A percentile compares a stretch with the other conserved stretches of the same genome.
Evolutionary conservation across 805 yeast species (phyloP).

Genomic region (Pichia manshurica): DNA sequence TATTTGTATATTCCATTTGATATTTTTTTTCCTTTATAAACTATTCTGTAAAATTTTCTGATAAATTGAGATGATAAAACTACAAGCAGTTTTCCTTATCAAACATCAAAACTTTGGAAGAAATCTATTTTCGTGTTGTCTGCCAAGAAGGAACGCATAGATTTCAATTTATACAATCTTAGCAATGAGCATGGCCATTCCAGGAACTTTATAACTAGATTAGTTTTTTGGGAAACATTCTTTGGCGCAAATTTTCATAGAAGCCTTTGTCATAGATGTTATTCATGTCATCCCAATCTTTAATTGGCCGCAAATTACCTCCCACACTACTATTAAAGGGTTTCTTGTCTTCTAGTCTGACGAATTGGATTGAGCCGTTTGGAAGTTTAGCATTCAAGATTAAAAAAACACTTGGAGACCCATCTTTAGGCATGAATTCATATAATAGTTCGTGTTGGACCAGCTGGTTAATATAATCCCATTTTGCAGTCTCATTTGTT

Average conservation of each 20-base stretch:
- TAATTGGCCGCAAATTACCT: slow-evolving; percentile 11
- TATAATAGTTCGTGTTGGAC: slow-evolving; percentile 29
- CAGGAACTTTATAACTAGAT: no score
- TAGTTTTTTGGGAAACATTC: slow-evolving; percentile 25
- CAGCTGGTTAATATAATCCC: slow-evolving; percentile 45
- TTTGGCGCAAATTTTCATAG: slow-evolving; percentile 33
- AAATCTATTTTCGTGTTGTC: no score
- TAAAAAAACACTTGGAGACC: background rate
- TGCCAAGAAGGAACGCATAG: no score
- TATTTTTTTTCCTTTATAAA: background rate
- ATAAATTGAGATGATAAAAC: background rate
- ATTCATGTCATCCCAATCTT: slow-evolving; percentile 29
- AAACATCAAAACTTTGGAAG: no score
- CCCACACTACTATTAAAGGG: slow-evolving; percentile 4
- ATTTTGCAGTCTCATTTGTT: slow-evolving; percentile 49
- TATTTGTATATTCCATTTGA: background rate
- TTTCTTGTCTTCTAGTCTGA: slow-evolving; percentile 10
- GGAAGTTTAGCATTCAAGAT: slow-evolving; percentile 5
- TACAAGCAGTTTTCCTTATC: no score
- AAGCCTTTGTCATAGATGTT: slow-evolving; percentile 51
- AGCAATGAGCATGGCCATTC: no score
- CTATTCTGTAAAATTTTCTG: background rate
- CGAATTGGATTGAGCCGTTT: slow-evolving; percentile 9
- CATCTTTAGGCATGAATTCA: slow-evolving; percentile 13
- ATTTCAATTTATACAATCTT: no score